Conservation (phyloP, 371 early-diverging fungal genomes). For the Batkoa obscura region DNA sequence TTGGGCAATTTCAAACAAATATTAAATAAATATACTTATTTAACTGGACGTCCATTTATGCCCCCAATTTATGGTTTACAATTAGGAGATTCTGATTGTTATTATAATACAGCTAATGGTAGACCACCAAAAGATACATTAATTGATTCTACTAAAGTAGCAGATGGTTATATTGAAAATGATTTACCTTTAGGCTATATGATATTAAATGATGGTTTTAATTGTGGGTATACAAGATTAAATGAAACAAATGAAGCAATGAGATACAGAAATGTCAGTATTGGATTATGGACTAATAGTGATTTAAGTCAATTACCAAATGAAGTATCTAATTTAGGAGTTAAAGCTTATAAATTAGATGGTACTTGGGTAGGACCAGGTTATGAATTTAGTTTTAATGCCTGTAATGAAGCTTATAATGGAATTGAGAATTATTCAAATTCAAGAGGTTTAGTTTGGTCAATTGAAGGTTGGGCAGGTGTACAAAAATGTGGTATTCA, state of each 20-base stretch:
- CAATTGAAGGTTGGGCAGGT: conserved; percentile 1
- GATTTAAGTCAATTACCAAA: background rate
- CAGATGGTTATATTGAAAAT: background rate
- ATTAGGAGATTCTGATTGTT: conserved; percentile 1
- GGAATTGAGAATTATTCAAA: background rate
- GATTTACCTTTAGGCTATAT: background rate
- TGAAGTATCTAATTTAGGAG: background rate
- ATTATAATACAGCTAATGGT: background rate
- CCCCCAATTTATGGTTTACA: conserved; percentile 1
- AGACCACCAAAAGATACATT: background rate
- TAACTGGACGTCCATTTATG: conserved; percentile 1
- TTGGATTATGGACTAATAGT: background rate
- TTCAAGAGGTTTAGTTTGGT: background rate
- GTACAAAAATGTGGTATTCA: background rate
- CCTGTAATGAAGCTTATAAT: background rate
- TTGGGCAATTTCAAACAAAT: background rate
- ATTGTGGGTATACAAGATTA: background rate
- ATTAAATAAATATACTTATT: background rate
- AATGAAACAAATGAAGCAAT: background rate
- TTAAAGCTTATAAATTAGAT: background rate
- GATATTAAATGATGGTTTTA: background rate
- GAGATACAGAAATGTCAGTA: background rate
- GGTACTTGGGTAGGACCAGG: background rate
- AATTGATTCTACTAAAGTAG: conserved; percentile 3
- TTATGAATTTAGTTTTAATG: background rate